These are phyloP conservation scores for Sechiopsis laciniata DNA, from an alignment of 306 rosid genomes.

Conservation along the genomic window DNA sequence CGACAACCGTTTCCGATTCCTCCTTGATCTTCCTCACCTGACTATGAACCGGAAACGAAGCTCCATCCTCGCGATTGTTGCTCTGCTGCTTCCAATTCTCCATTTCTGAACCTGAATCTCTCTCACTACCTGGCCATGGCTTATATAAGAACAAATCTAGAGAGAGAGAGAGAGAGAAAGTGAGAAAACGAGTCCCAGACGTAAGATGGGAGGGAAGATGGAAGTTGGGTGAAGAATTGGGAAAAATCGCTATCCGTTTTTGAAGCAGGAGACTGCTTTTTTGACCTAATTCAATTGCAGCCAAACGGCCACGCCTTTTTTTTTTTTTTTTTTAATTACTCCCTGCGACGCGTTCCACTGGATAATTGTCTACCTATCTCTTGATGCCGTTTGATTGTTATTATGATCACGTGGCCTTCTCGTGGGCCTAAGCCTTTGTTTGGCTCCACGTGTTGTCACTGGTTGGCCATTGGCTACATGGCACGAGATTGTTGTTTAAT, in stretches of 20 bases:
- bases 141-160: background rate
- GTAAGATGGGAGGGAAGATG: slow-evolving; percentile 42
- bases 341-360: background rate
- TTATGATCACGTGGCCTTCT: background rate
- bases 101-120: slow-evolving; percentile 17
- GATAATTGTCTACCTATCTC: background rate
- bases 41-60: slow-evolving; percentile 51
- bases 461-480: background rate
- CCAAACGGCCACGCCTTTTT: background rate
- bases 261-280: slow-evolving; percentile 39
- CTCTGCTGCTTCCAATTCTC: slow-evolving; percentile 28
- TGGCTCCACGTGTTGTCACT: no score
- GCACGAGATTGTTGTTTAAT: no score
- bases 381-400: background rate
- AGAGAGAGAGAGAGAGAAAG: background rate
- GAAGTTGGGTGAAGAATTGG: slow-evolving; percentile 42
- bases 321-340: no score
- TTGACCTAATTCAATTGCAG: slow-evolving; percentile 36
- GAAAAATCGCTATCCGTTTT: slow-evolving; percentile 16
- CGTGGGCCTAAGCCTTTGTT: background rate
- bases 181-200: slow-evolving; percentile 29
- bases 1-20: slow-evolving; percentile 53
- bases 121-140: background rate
- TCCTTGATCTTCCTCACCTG: slow-evolving; percentile 75
- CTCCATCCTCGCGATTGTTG: background rate